These are phyloP conservation scores for Arthroderma sp. DNA, from an alignment of 2,329 filamentous ascomycete species.

Conservation along the genomic window DNA sequence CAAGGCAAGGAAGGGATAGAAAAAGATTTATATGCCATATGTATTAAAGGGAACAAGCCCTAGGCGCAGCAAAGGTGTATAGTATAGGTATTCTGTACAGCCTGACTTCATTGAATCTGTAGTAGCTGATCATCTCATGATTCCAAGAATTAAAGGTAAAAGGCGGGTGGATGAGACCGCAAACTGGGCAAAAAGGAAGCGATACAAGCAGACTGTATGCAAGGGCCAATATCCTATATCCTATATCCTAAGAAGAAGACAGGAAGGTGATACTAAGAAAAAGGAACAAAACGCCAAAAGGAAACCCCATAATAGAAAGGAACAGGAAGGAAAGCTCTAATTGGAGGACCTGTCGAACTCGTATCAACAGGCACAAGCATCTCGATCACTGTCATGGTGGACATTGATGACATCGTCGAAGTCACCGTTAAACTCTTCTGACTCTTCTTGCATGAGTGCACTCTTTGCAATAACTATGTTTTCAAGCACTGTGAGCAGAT, in stretches of 20 bases:
- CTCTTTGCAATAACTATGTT: slow-evolving; percentile 84
- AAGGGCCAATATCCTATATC: slow-evolving; percentile 5
- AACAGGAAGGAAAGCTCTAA: slow-evolving; percentile 13
- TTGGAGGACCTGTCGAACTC: slow-evolving; percentile 17
- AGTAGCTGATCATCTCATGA: background rate
- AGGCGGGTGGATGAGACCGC: background rate
- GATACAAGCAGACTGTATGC: background rate
- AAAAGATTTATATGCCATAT: background rate
- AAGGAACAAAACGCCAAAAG: slow-evolving; percentile 4
- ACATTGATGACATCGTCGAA: slow-evolving; percentile 98
- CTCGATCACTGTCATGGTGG: slow-evolving; percentile 83
- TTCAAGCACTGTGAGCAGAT: background rate
- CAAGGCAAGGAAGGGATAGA: no score
- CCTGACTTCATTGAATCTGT: background rate
- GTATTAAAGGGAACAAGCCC: background rate
- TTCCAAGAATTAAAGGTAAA: background rate
- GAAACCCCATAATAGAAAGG: background rate
- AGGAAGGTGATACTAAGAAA: background rate
- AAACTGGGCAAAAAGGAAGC: background rate
- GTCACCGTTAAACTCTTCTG: slow-evolving; percentile 92
- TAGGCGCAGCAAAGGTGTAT: background rate
- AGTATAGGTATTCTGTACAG: background rate
- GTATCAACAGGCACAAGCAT: slow-evolving; percentile 79
- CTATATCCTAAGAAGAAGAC: background rate
- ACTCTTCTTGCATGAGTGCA: slow-evolving; percentile 90